Conservation (phyloP, 1,284 basidiomycete species). For the Phylloporus sp. region DNA sequence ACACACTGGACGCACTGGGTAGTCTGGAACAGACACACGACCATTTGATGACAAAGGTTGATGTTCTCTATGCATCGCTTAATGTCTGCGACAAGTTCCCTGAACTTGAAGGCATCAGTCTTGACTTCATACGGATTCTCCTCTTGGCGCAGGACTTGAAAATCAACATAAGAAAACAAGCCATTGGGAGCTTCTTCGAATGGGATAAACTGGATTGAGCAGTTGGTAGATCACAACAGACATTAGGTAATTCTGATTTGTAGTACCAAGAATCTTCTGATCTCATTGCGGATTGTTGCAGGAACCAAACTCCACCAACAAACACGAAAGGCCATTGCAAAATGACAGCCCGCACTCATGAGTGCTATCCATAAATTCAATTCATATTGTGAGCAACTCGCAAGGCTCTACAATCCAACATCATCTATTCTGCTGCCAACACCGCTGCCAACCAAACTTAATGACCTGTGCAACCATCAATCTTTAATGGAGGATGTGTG, state of each 20-base stretch:
- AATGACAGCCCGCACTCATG: not conserved
- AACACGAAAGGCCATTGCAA: too few species aligned
- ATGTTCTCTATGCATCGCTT: not conserved
- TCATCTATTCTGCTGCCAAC: not conserved
- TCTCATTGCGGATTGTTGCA: too few species aligned
- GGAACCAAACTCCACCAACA: too few species aligned
- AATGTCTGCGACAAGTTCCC: not conserved
- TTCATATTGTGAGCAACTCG: not conserved
- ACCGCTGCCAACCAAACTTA: not conserved
- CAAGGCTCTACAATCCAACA: not conserved
- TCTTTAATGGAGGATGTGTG: not conserved
- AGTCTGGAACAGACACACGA: not conserved
- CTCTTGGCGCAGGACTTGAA: not conserved
- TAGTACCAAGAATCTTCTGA: too few species aligned
- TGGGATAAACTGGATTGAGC: not conserved
- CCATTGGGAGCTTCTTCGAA: not conserved
- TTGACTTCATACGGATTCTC: not conserved
- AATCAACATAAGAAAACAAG: not conserved
- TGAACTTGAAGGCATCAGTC: not conserved
- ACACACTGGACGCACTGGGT: not conserved
- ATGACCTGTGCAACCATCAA: not conserved
- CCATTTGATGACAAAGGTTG: not conserved
- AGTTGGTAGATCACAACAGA: not conserved
- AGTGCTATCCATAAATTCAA: not conserved
- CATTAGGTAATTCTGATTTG: not conserved